Conservation (phyloP, 2,329 filamentous ascomycete genomes). For the Aspergillus pseudoterreus region DNA sequence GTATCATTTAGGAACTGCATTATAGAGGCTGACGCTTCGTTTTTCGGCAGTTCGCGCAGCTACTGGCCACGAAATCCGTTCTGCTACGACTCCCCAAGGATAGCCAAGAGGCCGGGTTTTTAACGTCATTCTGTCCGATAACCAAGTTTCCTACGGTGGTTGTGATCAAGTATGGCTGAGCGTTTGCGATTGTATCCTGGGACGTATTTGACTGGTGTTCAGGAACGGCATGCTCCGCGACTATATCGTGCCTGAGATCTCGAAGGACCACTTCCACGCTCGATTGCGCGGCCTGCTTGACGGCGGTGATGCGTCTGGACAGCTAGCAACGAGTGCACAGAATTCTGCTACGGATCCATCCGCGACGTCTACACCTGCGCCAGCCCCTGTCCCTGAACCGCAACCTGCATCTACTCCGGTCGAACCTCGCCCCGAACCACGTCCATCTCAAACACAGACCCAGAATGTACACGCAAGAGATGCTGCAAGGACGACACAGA, state of each 20-base stretch:
- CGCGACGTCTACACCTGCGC: slow-evolving; percentile 5
- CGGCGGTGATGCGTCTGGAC: slow-evolving; percentile 9
- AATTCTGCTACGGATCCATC: slow-evolving; percentile 2
- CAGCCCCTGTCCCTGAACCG: slow-evolving; percentile 5
- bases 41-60: slow-evolving; percentile 48
- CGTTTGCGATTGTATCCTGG: background rate
- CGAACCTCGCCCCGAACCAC: slow-evolving; percentile 4
- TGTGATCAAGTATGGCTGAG: slow-evolving; percentile 61
- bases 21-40: slow-evolving; percentile 2
- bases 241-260: slow-evolving; percentile 64
- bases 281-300: slow-evolving; percentile 49
- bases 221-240: slow-evolving; percentile 74
- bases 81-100: slow-evolving; percentile 67
- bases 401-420: slow-evolving; percentile 1
- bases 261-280: slow-evolving; percentile 63
- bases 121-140: slow-evolving; percentile 80
- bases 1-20: too few relatives aligned
- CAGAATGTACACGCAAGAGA: background rate
- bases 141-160: slow-evolving; percentile 73
- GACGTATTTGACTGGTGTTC: slow-evolving; percentile 13
- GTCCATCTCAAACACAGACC: slow-evolving; percentile 13
- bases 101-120: slow-evolving; percentile 75
- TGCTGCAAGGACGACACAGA: background rate
- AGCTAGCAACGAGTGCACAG: slow-evolving; percentile 1
- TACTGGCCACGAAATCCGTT: slow-evolving; percentile 62